Conservation (phyloP, 2,329 filamentous ascomycete species). For the Fusarium caatingaense region DNA sequence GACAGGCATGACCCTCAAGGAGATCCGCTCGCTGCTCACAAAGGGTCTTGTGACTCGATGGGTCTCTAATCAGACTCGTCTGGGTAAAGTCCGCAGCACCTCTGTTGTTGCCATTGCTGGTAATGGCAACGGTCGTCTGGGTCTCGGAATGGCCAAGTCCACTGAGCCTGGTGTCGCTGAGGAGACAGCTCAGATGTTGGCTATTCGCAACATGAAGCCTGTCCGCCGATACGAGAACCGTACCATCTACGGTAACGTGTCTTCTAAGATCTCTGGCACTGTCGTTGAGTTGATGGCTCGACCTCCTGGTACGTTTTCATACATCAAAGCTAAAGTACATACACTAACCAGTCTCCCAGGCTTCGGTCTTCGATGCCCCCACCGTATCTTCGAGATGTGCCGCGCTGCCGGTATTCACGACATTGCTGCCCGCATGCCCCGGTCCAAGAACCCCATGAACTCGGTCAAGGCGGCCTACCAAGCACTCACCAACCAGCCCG, state of each 20-base stretch:
- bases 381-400: constrained; percentile 94
- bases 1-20: constrained; percentile 64
- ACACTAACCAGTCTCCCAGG: constrained; percentile 63
- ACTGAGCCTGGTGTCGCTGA: constrained; percentile 75
- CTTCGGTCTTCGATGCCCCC: constrained; percentile 91
- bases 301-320: constrained; percentile 79
- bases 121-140: constrained; percentile 85
- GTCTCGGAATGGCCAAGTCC: constrained; percentile 90
- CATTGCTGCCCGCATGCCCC: constrained; percentile 82
- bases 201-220: constrained; percentile 93
- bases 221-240: constrained; percentile 89
- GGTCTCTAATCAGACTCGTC: constrained; percentile 93
- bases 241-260: constrained; percentile 88
- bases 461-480: constrained; percentile 91
- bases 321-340: constrained; percentile 21
- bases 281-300: constrained; percentile 83
- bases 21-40: constrained; percentile 67
- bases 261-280: constrained; percentile 87
- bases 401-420: constrained; percentile 88
- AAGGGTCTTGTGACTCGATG: constrained; percentile 80
- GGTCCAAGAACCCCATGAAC: constrained; percentile 97
- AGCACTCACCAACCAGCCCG: constrained; percentile 82
- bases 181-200: constrained; percentile 80
- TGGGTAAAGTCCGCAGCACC: constrained; percentile 87
- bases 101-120: constrained; percentile 87